These are phyloP conservation scores for Phialophora verrucosa DNA, from an alignment of 2,329 filamentous ascomycete species.

Conservation along the genomic window DNA sequence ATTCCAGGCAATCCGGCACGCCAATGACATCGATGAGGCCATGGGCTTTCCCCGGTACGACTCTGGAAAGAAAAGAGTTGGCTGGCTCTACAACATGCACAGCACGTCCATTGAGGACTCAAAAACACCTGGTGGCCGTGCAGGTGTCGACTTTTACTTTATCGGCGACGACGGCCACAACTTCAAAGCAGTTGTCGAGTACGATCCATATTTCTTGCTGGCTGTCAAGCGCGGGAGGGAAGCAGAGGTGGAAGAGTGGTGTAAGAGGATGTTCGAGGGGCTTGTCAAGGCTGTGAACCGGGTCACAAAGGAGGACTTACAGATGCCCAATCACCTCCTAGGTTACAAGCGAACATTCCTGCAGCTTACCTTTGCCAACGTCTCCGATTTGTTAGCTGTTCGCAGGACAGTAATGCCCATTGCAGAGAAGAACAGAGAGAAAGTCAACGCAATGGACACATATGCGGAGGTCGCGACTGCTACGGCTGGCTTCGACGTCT, in stretches of 20 bases:
- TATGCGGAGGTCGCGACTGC: constrained; percentile 92
- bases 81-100: constrained; percentile 96
- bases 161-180: constrained; percentile 85
- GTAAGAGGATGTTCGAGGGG: constrained; percentile 77
- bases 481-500: constrained; percentile 88
- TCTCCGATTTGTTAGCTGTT: constrained; percentile 82
- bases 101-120: constrained; percentile 85
- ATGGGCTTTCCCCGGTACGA: constrained; percentile 96
- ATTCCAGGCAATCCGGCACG: constrained; percentile 80
- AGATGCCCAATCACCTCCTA: constrained; percentile 93
- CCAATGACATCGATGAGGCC: constrained; percentile 87
- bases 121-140: constrained; percentile 79
- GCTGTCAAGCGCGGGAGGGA: constrained; percentile 88
- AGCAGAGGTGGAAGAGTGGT: constrained; percentile 95
- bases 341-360: constrained; percentile 89
- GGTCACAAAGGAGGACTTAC: constrained; percentile 89
- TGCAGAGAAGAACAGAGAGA: constrained; percentile 95
- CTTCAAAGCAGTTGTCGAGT: constrained; percentile 96
- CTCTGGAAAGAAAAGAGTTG: constrained; percentile 79
- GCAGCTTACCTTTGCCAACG: constrained; percentile 84
- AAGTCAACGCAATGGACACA: constrained; percentile 94
- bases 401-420: constrained; percentile 84
- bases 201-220: constrained; percentile 94
- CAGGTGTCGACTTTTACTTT: constrained; percentile 96
- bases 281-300: constrained; percentile 77